Base-by-base conservation (phyloP, 2,329 filamentous ascomycete genomes). In the Fusarium graminum region DNA sequence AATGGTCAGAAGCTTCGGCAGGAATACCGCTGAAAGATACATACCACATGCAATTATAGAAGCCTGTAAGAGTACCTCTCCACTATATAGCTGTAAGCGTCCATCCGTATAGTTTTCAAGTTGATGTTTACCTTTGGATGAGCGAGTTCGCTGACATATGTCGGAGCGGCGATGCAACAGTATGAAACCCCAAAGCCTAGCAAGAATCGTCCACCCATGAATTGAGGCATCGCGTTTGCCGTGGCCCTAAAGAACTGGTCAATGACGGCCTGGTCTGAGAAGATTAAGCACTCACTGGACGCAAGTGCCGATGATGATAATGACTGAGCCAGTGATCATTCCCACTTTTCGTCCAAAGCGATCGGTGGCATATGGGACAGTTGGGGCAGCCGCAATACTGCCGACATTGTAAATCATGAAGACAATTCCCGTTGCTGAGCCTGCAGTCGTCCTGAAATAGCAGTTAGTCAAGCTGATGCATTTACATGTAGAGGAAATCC, bases 171-270 rank as follows among this genome's bases (percentile, higher is more conserved):
- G 1, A 78, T 78, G 1, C 76, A 78, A 22, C 76, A 77, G 50
- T 80, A 79, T 13, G 78, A 76, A 7, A 81, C 78, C 16, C 80
- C 80, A 52, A 88, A 87, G 17, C 86, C 86, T 1, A 88, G 81
- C 6, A 87, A 73, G 64, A 88, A 86, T 25, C 85, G 81, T 4
- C 84, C 85, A 8, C 80, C 79, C 38, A 82, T 76, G n/a, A 82
- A 80, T 44, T 80, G 79, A 14, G 72, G 39, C 42, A 71, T 44
- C 0, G 59, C 72, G 40, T 79, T 75, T 30, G 69, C 74, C 7
- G 73, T 74, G 3, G 80, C 76, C 26, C 67, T 69, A 14, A 11
- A 11, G 1, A 0, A 4, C 1, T 2, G 5, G 6, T 63, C 16
- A 63, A 51, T 2, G 8, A 2, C 13, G 1, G 0, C 1, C 13